phyloP scores from a whole-genome alignment of 2,329 filamentous ascomycete genomes.

The Pseudopyricularia javanii region DNA sequence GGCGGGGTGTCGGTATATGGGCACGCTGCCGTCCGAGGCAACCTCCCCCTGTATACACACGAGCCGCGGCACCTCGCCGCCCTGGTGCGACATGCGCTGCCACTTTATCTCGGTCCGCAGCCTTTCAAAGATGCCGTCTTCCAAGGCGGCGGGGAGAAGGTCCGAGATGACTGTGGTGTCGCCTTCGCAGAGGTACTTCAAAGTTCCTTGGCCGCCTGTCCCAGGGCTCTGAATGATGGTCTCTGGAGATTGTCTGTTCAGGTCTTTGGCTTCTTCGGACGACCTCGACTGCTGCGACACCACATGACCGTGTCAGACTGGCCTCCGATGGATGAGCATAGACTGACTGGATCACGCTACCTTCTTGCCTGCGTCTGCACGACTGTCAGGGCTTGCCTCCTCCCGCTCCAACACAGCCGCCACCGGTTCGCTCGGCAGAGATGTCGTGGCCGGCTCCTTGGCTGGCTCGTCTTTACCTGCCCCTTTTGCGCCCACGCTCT shows the following conservation, averaged over 20 bases:
- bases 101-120: constrained; percentile 68
- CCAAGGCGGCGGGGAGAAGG: constrained; percentile 47
- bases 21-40: constrained; percentile 54
- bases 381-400: too few species aligned
- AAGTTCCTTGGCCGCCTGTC: background rate
- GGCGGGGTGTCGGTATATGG: constrained; percentile 88
- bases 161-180: constrained; percentile 66
- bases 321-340: too few species aligned
- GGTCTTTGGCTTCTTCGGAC: too few species aligned
- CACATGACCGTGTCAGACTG: too few species aligned
- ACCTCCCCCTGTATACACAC: constrained; percentile 79
- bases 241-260: too few species aligned
- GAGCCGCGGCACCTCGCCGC: constrained; percentile 80
- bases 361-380: too few species aligned
- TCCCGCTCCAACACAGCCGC: too few species aligned
- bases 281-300: too few species aligned
- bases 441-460: too few species aligned
- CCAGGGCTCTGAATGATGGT: background rate
- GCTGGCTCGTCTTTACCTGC: background rate
- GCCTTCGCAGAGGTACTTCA: constrained; percentile 58
- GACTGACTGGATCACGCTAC: too few species aligned
- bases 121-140: constrained; percentile 52
- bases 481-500: background rate
- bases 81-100: constrained; percentile 87
- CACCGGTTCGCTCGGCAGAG: too few species aligned